Conservation (phyloP, 495 filamentous ascomycete species). For the Aspergillus egyptiacus region DNA sequence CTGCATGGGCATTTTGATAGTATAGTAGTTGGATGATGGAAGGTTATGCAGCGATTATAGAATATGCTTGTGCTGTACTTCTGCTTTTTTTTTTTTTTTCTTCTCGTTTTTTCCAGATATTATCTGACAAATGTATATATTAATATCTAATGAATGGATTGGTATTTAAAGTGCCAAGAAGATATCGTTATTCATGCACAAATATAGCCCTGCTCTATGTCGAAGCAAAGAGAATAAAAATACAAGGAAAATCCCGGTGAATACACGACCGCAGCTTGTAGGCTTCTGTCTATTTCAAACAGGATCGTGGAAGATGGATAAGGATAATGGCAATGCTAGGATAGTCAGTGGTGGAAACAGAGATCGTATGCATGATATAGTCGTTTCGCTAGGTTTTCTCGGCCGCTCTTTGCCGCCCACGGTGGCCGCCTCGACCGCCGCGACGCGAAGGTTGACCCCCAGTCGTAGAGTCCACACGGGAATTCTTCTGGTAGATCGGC, state of each 20-base stretch:
- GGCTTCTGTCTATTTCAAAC: background rate
- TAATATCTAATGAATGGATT: too few relatives aligned
- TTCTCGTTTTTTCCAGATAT: too few relatives aligned
- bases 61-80: too few relatives aligned
- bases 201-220: background rate
- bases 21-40: background rate
- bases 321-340: background rate
- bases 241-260: too few relatives aligned
- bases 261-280: too few relatives aligned
- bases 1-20: background rate
- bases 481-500: constrained; percentile 2
- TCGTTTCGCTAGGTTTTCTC: background rate
- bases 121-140: too few relatives aligned
- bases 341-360: background rate
- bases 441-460: constrained; percentile 6
- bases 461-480: background rate
- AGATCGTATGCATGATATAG: background rate
- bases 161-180: background rate
- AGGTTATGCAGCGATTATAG: background rate
- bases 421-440: constrained; percentile 15
- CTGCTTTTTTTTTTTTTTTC: too few relatives aligned
- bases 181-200: background rate
- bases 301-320: background rate
- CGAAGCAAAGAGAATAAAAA: background rate
- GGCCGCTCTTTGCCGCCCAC: constrained; percentile 7